Conservation (phyloP, 1,284 basidiomycete species). For the Meripilus lineatus region DNA sequence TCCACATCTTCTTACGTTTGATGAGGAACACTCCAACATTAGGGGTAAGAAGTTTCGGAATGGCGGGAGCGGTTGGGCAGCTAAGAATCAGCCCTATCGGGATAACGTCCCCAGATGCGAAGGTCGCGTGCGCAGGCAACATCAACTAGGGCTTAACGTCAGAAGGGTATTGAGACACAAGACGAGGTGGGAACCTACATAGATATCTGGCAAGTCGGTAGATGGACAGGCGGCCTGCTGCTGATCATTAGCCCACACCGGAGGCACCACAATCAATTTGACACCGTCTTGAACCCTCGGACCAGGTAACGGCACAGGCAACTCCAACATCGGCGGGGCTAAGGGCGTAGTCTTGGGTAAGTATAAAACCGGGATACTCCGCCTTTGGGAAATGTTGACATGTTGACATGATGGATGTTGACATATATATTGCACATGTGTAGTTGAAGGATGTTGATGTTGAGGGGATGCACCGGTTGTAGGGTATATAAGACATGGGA, state of each 20-base stretch:
- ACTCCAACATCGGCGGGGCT: slow-evolving; percentile 26
- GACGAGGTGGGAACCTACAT: background rate
- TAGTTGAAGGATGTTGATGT: slow-evolving; percentile 4
- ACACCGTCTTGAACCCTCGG: slow-evolving; percentile 15
- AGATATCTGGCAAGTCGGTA: background rate
- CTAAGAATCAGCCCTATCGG: slow-evolving; percentile 35
- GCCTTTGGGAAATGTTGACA: slow-evolving; percentile 16
- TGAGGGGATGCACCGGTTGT: background rate
- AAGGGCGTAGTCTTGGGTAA: slow-evolving; percentile 37
- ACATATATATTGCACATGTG: slow-evolving; percentile 5
- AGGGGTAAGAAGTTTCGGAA: slow-evolving; percentile 32
- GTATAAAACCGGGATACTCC: slow-evolving; percentile 30
- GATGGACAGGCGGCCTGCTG: background rate
- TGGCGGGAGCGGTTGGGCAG: slow-evolving; percentile 32
- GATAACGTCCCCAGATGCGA: slow-evolving; percentile 38
- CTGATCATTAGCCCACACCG: slow-evolving; percentile 20
- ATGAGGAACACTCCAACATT: slow-evolving; percentile 35
- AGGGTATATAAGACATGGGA: background rate
- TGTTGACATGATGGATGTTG: slow-evolving; percentile 5
- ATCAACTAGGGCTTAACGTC: slow-evolving; percentile 29
- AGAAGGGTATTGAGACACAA: background rate
- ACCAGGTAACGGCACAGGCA: slow-evolving; percentile 19
- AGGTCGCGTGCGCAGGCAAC: slow-evolving; percentile 32
- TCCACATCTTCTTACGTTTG: slow-evolving; percentile 30
- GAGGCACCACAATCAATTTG: slow-evolving; percentile 25